A percentile compares a stretch with the other conserved stretches of the same genome.
phyloP scores from a whole-genome alignment of 768 basidiomycete species.

The Boletus pseudo-olivaceus region DNA sequence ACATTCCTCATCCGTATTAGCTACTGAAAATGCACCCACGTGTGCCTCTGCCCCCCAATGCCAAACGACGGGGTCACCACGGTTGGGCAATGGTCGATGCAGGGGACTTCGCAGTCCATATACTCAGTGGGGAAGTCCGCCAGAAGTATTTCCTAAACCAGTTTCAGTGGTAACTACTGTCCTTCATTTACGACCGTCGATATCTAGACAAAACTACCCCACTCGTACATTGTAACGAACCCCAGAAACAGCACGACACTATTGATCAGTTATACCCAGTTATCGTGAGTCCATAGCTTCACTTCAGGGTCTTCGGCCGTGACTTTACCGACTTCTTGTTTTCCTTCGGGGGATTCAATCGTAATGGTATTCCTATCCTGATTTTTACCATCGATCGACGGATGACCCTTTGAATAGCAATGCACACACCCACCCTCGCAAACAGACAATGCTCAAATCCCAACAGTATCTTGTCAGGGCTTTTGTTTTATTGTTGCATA shows the following conservation, averaged over 20 bases:
- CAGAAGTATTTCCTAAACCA: constrained; percentile 59
- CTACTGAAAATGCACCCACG: constrained; percentile 57
- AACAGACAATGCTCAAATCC: not conserved
- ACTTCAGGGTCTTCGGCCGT: not conserved
- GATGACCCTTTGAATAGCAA: not conserved
- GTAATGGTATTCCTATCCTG: not conserved
- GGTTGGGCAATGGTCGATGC: constrained; percentile 87
- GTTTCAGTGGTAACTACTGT: constrained; percentile 25
- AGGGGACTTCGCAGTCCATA: constrained; percentile 75
- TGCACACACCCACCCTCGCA: no score
- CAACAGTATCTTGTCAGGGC: not conserved
- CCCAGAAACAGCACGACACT: not conserved
- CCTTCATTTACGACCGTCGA: not conserved
- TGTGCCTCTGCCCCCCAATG: constrained; percentile 58
- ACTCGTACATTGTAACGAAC: not conserved
- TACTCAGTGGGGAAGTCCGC: constrained; percentile 62
- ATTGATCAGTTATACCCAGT: not conserved
- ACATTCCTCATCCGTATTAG: constrained; percentile 35
- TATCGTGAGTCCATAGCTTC: not conserved
- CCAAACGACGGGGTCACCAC: constrained; percentile 55
- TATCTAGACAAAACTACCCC: not conserved
- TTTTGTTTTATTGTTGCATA: not conserved
- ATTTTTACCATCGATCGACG: not conserved
- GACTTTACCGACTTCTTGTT: not conserved
- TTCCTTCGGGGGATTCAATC: not conserved